Base-by-base conservation (phyloP, 306 rosid genomes). In the Ormosia emarginata region DNA sequence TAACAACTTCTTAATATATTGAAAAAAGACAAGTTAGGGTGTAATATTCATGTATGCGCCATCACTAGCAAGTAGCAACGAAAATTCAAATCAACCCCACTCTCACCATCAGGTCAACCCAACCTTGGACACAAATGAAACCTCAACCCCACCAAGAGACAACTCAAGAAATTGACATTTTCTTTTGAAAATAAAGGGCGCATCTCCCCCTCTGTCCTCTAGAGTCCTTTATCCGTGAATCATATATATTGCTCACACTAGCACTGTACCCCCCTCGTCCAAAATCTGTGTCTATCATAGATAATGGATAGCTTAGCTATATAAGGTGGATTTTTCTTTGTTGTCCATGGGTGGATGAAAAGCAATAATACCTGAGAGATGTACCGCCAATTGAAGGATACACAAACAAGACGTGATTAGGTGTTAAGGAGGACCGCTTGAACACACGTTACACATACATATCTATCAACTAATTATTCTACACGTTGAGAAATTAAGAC, bases 301-400 rank as follows among this genome's bases (percentile, higher is more conserved):
- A 41, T 79, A 37, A 53, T 58, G 62, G 47, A 76, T 62, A 46
- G 57, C 61, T 14, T 76, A 62, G 61, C 36, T 17, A 61, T 49
- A 68, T 6, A 40, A 14, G 37, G 17, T 53, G 61, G 29, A 55
- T 29, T 41, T 78, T 76, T 78, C 65, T 34, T 34, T 39, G 57
- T 24, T 55, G 68, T 72, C 80, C 40, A 30, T 65, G 72, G 62
- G 80, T 34, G 59, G 50, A 73, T 24, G 50, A 79, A 64, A 63
- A 30, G 11, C 11, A 41, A 72, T 55, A 24, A 24, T 24, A 9
- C 49, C 64, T n/a, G 24, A n/a, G 10, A 50, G 1, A 15, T 47
- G 50, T 69, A 18, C 36, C 63, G 12, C n/a, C 73, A 47, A 24
- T 68, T 68, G 1, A 34, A 40, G 6, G 41, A 65, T 30, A 66